A percentile compares a stretch with the other conserved stretches of the same genome.
phyloP scores from a whole-genome alignment of 2,329 filamentous ascomycete species.

The Monilinia vaccinii-corymbosi region DNA sequence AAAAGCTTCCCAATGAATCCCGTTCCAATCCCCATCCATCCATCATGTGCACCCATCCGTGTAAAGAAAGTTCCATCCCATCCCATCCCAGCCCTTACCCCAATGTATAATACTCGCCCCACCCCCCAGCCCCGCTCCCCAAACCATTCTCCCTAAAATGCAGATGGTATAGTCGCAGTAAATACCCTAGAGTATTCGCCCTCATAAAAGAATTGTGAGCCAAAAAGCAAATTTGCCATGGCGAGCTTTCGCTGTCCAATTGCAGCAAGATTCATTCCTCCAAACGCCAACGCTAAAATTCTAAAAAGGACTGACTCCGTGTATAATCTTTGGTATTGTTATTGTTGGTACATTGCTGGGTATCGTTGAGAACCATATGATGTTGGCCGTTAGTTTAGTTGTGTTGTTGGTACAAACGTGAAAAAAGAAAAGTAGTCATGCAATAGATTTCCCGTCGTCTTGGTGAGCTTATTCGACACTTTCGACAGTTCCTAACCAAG shows the following conservation, averaged over 20 bases:
- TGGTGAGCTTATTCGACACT: conserved; percentile 13
- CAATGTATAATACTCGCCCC: background rate
- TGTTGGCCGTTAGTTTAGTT: conserved; percentile 3
- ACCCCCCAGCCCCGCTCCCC: too few relatives aligned
- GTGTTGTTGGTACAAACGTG: conserved; percentile 7
- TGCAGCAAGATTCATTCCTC: background rate
- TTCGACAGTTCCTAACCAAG: conserved; percentile 44
- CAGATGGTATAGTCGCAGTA: background rate
- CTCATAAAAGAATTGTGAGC: background rate
- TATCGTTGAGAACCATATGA: conserved; percentile 3
- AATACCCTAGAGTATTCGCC: background rate
- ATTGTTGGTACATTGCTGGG: conserved; percentile 1
- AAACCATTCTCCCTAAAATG: conserved; percentile 3
- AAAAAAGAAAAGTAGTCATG: background rate
- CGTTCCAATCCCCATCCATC: background rate
- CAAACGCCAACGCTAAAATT: conserved; percentile 7
- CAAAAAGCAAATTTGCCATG: background rate
- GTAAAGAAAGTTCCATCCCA: background rate
- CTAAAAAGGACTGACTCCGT: background rate
- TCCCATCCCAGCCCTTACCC: background rate
- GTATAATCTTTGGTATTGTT: background rate
- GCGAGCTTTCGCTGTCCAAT: background rate
- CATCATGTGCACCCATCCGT: background rate
- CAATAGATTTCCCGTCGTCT: background rate
- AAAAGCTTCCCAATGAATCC: background rate